A percentile compares a stretch with the other conserved stretches of the same genome.
These are phyloP conservation scores for Termitomyces sp. DNA, from an alignment of 768 basidiomycete genomes.

Conservation along the genomic window DNA sequence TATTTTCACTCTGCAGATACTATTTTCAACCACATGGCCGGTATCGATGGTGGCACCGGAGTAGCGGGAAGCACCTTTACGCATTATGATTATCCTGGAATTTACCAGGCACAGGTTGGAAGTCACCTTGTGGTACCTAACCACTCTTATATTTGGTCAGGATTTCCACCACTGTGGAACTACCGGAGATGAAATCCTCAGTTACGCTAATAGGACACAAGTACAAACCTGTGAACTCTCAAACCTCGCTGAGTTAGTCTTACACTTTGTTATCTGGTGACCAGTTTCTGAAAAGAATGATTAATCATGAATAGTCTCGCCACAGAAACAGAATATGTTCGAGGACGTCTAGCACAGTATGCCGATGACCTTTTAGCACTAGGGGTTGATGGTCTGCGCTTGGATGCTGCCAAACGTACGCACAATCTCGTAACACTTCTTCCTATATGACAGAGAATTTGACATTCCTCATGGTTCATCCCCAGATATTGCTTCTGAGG, in stretches of 20 bases:
- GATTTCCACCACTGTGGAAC: constrained; percentile 65
- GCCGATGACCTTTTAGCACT: constrained; percentile 56
- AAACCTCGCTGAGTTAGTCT: constrained; percentile 43
- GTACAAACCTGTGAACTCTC: constrained; percentile 53
- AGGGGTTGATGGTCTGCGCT: constrained; percentile 54
- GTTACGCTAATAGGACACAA: constrained; percentile 47
- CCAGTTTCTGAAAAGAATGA: not conserved
- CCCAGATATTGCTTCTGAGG: constrained; percentile 46
- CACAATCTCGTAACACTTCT: not conserved
- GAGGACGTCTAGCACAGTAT: constrained; percentile 46
- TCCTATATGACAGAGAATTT: not conserved
- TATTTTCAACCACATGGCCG: constrained; percentile 65
- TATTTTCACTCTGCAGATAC: constrained; percentile 31
- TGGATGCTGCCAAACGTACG: constrained; percentile 64
- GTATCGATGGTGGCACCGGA: constrained; percentile 40
- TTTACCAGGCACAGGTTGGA: constrained; percentile 40
- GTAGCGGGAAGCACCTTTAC: constrained; percentile 45
- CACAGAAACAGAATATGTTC: constrained; percentile 58
- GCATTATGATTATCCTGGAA: constrained; percentile 47
- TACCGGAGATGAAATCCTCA: constrained; percentile 44
- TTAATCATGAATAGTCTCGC: constrained; percentile 35
- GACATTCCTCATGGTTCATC: not conserved
- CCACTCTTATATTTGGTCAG: constrained; percentile 11
- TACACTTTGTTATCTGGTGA: not conserved
- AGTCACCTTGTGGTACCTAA: constrained; percentile 18